A percentile compares a stretch with the other conserved stretches of the same genome.
Conservation (phyloP, 257 asterid species). For the Petunia secreta region DNA sequence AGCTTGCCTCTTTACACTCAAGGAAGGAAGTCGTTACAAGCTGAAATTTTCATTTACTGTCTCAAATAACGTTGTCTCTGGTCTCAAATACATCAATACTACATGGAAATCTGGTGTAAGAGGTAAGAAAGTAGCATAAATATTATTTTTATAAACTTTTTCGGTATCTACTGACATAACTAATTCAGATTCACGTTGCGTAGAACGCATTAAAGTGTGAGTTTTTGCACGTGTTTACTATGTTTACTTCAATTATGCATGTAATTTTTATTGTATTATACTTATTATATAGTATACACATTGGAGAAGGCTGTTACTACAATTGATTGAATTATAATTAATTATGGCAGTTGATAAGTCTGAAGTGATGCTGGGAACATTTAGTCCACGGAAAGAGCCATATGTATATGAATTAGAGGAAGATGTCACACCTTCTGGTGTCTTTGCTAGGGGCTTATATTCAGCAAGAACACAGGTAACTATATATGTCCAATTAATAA, state of each 20-base stretch:
- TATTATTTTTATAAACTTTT: too few relatives aligned
- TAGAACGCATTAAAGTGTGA: too few relatives aligned
- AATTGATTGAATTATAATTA: not conserved
- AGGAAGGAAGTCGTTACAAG: constrained; percentile 55
- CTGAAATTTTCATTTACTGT: constrained; percentile 54
- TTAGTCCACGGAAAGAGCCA: constrained; percentile 43
- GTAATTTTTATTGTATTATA: too few relatives aligned
- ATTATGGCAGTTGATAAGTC: constrained; percentile 49
- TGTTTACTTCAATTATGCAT: too few relatives aligned
- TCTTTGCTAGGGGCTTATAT: constrained; percentile 55
- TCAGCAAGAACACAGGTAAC: constrained; percentile 59
- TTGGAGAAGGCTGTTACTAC: too few relatives aligned
- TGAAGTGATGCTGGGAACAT: constrained; percentile 44
- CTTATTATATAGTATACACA: too few relatives aligned
- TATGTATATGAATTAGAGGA: constrained; percentile 45
- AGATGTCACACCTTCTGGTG: constrained; percentile 55
- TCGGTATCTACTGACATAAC: too few relatives aligned
- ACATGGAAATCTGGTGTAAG: constrained; percentile 60
- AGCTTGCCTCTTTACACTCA: constrained; percentile 57
- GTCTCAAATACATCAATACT: constrained; percentile 57
- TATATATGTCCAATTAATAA: not conserved
- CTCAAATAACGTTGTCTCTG: constrained; percentile 48
- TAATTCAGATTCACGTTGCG: too few relatives aligned
- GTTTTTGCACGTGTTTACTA: too few relatives aligned
- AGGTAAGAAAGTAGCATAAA: constrained; percentile 35